Percentiles rank a stretch among this genome's conserved stretches.
These are phyloP conservation scores for Agroathelia rolfsii DNA, from an alignment of 1,284 basidiomycete species.

Conservation along the genomic window DNA sequence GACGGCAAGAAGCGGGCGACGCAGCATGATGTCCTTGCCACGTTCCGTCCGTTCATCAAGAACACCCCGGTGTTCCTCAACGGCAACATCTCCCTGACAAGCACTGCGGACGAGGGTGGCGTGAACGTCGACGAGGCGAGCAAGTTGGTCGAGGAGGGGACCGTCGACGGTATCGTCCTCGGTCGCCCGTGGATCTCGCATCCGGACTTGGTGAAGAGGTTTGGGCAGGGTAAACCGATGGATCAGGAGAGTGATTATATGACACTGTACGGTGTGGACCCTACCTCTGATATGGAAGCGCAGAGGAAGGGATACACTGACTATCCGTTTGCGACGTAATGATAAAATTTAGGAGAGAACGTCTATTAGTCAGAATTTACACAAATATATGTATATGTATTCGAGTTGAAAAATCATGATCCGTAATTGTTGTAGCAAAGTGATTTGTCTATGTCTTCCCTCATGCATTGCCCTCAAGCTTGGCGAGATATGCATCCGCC, in stretches of 20 bases:
- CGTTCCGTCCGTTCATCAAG: slow-evolving; percentile 26
- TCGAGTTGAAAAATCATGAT: too few species aligned
- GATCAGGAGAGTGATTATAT: slow-evolving; percentile 20
- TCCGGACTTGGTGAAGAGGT: slow-evolving; percentile 26
- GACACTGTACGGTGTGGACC: slow-evolving; percentile 21
- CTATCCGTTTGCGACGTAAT: too few species aligned
- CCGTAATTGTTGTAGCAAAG: too few species aligned
- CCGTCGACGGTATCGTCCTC: slow-evolving; percentile 23
- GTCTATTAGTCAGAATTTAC: too few species aligned
- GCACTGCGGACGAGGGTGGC: too few species aligned
- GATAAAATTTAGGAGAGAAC: too few species aligned
- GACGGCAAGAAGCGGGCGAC: slow-evolving; percentile 16
- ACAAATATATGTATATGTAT: too few species aligned
- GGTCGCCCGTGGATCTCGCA: slow-evolving; percentile 24
- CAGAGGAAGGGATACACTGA: slow-evolving; percentile 9
- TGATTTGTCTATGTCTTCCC: too few species aligned
- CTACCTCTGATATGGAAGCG: too few species aligned
- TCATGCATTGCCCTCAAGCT: too few species aligned
- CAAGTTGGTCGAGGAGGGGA: slow-evolving; percentile 17
- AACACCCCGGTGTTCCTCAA: slow-evolving; percentile 22
- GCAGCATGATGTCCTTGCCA: slow-evolving; percentile 18
- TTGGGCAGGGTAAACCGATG: slow-evolving; percentile 23
- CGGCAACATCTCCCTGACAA: too few species aligned
- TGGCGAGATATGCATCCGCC: slow-evolving; percentile 55
- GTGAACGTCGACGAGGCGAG: slow-evolving; percentile 27